Conservation (phyloP, 2,329 filamentous ascomycete genomes). For the Coniochaeta pulveracea region DNA sequence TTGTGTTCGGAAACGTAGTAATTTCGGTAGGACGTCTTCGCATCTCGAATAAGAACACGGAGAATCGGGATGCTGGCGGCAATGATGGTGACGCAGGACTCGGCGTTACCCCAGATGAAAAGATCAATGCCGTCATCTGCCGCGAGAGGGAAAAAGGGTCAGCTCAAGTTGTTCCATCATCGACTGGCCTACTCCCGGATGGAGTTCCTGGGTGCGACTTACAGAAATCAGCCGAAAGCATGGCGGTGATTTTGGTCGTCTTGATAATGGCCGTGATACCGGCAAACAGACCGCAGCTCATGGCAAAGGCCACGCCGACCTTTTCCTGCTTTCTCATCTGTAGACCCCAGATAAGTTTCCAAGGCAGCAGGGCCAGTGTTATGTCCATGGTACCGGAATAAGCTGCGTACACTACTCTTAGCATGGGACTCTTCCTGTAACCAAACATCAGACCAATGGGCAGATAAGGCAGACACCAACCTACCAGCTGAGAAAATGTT, state of each 20-base stretch:
- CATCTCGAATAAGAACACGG: slow-evolving; percentile 13
- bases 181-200: neutral
- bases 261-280: slow-evolving; percentile 5
- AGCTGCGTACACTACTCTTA: slow-evolving; percentile 6
- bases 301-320: slow-evolving; percentile 5
- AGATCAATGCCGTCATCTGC: slow-evolving; percentile 12
- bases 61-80: slow-evolving; percentile 19
- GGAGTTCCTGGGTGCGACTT: neutral
- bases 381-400: slow-evolving; percentile 9
- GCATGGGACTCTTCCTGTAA: neutral
- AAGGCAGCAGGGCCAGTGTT: slow-evolving; percentile 3
- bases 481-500: slow-evolving; percentile 7
- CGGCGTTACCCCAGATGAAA: slow-evolving; percentile 17
- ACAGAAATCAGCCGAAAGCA: slow-evolving; percentile 4
- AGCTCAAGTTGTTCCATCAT: neutral
- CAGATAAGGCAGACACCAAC: neutral
- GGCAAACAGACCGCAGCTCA: slow-evolving; percentile 6
- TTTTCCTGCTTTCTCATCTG: slow-evolving; percentile 6
- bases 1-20: slow-evolving; percentile 3
- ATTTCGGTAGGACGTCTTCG: slow-evolving; percentile 4
- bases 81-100: slow-evolving; percentile 16
- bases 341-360: slow-evolving; percentile 3
- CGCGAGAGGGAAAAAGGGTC: slow-evolving; percentile 1
- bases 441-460: neutral
- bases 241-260: slow-evolving; percentile 5